Evolutionary conservation across 139 green algal species (phyloP).

Genomic region (Desmodesmus armatus): DNA sequence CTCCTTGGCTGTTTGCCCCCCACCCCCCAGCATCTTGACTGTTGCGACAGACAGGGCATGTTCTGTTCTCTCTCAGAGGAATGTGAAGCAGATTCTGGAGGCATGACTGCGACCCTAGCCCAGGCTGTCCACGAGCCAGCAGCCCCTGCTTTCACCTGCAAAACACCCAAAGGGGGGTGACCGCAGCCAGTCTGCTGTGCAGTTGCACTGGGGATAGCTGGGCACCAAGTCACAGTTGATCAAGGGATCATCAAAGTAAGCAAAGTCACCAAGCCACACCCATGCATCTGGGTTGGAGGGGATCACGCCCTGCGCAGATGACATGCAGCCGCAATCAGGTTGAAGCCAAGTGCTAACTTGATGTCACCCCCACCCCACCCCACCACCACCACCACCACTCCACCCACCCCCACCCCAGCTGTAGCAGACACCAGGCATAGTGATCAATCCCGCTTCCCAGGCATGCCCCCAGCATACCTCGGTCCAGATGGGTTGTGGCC

Average conservation of each 20-base stretch:
- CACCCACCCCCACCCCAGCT: neutral
- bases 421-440: neutral
- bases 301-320: slow-evolving; percentile 60
- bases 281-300: slow-evolving; percentile 68
- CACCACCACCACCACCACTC: neutral
- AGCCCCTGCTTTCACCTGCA: slow-evolving; percentile 59
- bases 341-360: neutral
- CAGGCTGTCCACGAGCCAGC: neutral
- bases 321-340: neutral
- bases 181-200: slow-evolving; percentile 46
- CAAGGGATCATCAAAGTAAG: slow-evolving; percentile 59
- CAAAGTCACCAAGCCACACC: slow-evolving; percentile 80
- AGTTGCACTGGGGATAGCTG: slow-evolving; percentile 58
- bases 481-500: slow-evolving; percentile 62
- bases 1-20: too few relatives aligned
- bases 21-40: neutral
- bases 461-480: slow-evolving; percentile 40
- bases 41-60: too few relatives aligned
- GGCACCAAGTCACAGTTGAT: slow-evolving; percentile 47
- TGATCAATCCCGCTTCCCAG: neutral
- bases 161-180: slow-evolving; percentile 48
- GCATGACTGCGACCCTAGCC: neutral
- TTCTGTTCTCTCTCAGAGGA: neutral
- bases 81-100: neutral
- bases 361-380: neutral